Percentiles rank a stretch among this genome's conserved stretches.
These are phyloP conservation scores for Otatea glauca DNA, from an alignment of 176 grass and related monocot genomes.

Conservation along the genomic window DNA sequence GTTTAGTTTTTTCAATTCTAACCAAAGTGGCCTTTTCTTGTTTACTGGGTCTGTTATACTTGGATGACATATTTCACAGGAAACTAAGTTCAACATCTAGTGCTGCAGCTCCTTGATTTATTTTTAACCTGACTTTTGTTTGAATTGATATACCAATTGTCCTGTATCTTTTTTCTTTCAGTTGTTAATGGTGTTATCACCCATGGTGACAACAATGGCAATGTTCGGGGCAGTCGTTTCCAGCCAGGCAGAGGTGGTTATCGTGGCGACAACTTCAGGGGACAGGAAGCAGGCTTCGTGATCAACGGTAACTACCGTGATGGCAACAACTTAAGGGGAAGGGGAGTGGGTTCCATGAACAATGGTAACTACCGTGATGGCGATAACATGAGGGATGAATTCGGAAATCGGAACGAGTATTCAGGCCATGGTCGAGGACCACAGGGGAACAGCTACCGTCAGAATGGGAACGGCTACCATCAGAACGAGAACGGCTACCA, in stretches of 20 bases:
- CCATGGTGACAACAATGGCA: conserved; percentile 49
- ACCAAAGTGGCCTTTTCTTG: background rate
- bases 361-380: conserved; percentile 46
- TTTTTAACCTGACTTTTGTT: background rate
- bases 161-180: conserved; percentile 30
- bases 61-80: background rate
- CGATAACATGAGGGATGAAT: conserved; percentile 36
- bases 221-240: conserved; percentile 41
- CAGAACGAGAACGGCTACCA: conserved; percentile 12
- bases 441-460: conserved; percentile 20
- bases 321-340: conserved; percentile 51
- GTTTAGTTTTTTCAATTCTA: background rate
- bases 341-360: conserved; percentile 31
- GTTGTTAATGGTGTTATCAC: conserved; percentile 63
- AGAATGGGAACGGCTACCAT: conserved; percentile 16
- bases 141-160: conserved; percentile 16
- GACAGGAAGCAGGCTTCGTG: conserved; percentile 30
- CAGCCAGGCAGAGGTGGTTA: conserved; percentile 55
- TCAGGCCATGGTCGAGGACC: conserved; percentile 30
- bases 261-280: conserved; percentile 50
- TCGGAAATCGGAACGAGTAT: conserved; percentile 49
- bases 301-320: conserved; percentile 48
- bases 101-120: background rate
- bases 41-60: background rate
- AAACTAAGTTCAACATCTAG: background rate